Evolutionary conservation across 345 rosid species (phyloP).

Genomic region (Limnanthes douglasii): DNA sequence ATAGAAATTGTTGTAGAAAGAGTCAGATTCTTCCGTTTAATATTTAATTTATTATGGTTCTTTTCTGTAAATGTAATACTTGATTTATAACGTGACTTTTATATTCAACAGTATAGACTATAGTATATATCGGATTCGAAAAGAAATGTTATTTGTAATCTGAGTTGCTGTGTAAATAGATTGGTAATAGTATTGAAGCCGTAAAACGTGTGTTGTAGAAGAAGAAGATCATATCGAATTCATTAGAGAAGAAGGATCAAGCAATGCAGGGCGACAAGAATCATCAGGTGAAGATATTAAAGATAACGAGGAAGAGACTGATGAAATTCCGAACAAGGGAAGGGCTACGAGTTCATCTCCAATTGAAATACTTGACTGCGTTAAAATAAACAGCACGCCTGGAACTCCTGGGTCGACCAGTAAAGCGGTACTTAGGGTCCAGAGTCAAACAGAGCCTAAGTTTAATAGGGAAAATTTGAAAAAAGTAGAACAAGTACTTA

Average conservation of each 20-base stretch:
- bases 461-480: constrained; percentile 42
- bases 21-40: no score
- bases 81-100: no score
- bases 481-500: constrained; percentile 37
- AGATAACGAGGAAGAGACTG: constrained; percentile 2
- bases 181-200: background rate
- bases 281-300: constrained; percentile 14
- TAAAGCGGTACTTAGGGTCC: constrained; percentile 24
- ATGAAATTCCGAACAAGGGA: background rate
- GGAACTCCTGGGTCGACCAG: constrained; percentile 60
- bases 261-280: constrained; percentile 20
- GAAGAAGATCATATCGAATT: constrained; percentile 28
- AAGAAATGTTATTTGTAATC: no score
- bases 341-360: constrained; percentile 29
- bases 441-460: constrained; percentile 21
- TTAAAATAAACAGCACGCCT: constrained; percentile 23
- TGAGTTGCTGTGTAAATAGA: no score
- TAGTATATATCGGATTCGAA: no score
- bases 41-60: no score
- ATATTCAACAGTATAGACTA: no score
- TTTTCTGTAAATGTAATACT: no score
- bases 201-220: constrained; percentile 14
- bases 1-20: no score
- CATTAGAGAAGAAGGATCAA: constrained; percentile 35
- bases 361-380: constrained; percentile 30